Evolutionary conservation across 805 yeast genomes (phyloP).

Genomic region (Spathaspora hagerdaliae): DNA sequence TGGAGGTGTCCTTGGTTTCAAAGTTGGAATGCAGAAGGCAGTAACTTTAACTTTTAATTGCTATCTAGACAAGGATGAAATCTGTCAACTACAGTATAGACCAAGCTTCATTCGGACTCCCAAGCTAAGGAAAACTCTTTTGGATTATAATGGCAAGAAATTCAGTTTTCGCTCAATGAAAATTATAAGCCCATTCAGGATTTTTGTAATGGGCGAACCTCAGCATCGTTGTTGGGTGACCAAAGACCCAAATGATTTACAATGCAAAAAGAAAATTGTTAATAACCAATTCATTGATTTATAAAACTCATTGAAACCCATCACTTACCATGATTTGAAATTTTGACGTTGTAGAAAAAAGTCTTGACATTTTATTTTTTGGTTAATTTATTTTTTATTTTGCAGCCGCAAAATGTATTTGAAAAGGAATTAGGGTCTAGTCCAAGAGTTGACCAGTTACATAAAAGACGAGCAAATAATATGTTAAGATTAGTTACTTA

Average conservation of each 20-base stretch:
- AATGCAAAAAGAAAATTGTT: background rate
- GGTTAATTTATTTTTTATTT: no score
- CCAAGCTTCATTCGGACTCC: conserved; percentile 5
- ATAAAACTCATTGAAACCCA: no score
- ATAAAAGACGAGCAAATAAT: no score
- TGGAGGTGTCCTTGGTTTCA: conserved; percentile 3
- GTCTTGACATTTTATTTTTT: no score
- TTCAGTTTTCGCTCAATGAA: background rate
- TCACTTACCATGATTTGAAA: no score
- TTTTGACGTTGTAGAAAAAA: no score
- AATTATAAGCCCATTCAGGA: conserved; percentile 2
- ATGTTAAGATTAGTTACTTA: no score
- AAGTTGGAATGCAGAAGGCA: conserved; percentile 3
- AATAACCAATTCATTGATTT: no score
- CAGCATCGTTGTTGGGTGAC: conserved; percentile 6
- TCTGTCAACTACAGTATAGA: conserved; percentile 6
- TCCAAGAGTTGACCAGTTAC: no score
- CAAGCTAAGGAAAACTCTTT: background rate
- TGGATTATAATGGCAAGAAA: background rate
- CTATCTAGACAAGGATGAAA: background rate
- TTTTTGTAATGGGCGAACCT: conserved; percentile 6
- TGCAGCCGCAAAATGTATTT: no score
- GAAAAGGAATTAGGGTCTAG: no score
- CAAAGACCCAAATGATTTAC: conserved; percentile 1
- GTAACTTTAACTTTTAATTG: conserved; percentile 2